A percentile compares a stretch with the other conserved stretches of the same genome.
These are phyloP conservation scores for Amyloporia xantha DNA, from an alignment of 768 basidiomycete species.

Conservation along the genomic window DNA sequence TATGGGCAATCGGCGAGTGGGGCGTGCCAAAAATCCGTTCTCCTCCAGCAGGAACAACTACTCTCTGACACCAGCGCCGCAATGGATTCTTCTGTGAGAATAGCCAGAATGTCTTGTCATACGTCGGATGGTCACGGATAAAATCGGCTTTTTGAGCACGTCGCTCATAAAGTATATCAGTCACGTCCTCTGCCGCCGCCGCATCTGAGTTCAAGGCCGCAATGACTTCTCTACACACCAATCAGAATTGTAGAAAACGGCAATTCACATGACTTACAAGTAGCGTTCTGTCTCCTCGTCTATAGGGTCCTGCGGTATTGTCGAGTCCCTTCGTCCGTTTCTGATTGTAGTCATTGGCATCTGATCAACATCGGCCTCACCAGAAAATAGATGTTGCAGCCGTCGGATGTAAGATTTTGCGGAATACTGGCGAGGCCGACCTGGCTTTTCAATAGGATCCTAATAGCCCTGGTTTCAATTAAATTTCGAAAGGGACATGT, in stretches of 20 bases:
- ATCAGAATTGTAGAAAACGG: background rate
- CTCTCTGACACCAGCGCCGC: constrained; percentile 70
- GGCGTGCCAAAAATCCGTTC: constrained; percentile 83
- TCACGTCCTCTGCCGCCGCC: constrained; percentile 41
- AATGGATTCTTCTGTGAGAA: constrained; percentile 74
- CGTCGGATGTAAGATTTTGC: constrained; percentile 48
- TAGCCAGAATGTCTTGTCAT: constrained; percentile 86
- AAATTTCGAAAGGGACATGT: background rate
- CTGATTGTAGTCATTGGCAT: constrained; percentile 56
- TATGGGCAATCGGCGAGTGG: constrained; percentile 55
- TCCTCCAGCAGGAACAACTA: constrained; percentile 78
- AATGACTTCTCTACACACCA: constrained; percentile 50
- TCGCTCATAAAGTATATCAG: constrained; percentile 62
- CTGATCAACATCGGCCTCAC: constrained; percentile 41
- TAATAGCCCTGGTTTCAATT: background rate
- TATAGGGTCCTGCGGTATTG: constrained; percentile 19
- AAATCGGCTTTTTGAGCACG: constrained; percentile 79
- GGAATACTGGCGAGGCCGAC: constrained; percentile 42
- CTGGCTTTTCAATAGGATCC: constrained; percentile 8
- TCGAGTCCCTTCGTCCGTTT: constrained; percentile 26
- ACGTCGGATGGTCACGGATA: constrained; percentile 81
- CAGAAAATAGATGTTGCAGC: constrained; percentile 62
- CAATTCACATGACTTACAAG: constrained; percentile 42
- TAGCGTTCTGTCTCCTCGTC: constrained; percentile 69
- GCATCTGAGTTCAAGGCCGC: constrained; percentile 57